Conservation (phyloP, 1,284 basidiomycete genomes). For the Leccinum solheimii region DNA sequence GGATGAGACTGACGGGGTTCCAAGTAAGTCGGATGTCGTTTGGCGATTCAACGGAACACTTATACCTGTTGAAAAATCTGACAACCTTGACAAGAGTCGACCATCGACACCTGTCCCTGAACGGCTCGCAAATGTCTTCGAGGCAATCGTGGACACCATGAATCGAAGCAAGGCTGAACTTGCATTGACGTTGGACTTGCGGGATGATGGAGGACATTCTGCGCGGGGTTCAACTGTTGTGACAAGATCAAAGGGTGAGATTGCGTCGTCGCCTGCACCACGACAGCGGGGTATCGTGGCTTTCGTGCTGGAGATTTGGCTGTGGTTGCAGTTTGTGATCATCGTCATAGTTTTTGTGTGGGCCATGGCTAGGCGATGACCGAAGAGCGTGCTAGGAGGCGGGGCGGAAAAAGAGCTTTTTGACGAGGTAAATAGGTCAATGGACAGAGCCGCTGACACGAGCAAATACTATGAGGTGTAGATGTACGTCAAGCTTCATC, state of each 20-base stretch:
- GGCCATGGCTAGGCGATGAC: constrained; percentile 74
- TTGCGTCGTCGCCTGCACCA: constrained; percentile 19
- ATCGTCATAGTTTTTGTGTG: constrained; percentile 74
- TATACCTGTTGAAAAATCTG: constrained; percentile 19
- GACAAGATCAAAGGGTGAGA: constrained; percentile 2
- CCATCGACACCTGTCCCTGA: constrained; percentile 38
- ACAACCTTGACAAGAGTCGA: constrained; percentile 17
- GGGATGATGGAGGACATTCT: constrained; percentile 12
- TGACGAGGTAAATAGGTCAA: constrained; percentile 4
- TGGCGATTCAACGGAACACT: constrained; percentile 18
- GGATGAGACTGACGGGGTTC: no score
- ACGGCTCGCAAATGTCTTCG: constrained; percentile 40
- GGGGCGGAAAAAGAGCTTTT: constrained; percentile 42
- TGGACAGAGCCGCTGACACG: background rate
- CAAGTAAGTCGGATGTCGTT: no score
- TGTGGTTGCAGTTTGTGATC: constrained; percentile 76
- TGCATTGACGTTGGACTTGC: constrained; percentile 11
- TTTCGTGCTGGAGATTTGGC: constrained; percentile 68
- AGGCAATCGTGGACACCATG: constrained; percentile 45
- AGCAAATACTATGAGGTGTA: background rate
- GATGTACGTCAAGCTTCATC: background rate
- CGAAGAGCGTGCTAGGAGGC: constrained; percentile 63
- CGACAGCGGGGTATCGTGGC: constrained; percentile 43
- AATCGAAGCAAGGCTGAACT: constrained; percentile 20
- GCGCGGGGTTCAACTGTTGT: background rate